Conservation (phyloP, 768 basidiomycete species). For the Podaxis sp. region DNA sequence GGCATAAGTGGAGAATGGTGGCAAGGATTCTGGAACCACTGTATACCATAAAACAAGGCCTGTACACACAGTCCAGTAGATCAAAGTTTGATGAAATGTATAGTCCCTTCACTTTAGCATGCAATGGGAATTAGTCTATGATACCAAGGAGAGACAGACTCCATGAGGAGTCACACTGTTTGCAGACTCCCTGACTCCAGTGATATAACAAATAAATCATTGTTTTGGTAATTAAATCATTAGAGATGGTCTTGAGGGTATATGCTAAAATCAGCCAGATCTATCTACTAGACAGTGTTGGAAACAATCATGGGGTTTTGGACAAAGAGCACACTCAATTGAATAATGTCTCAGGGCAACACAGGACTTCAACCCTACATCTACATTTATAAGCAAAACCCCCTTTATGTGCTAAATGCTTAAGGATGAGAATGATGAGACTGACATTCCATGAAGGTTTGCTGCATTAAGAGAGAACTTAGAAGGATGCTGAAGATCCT, state of each 20-base stretch:
- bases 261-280: slow-evolving; percentile 1
- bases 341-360: not conserved
- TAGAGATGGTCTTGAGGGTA: not conserved
- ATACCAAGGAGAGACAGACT: not conserved
- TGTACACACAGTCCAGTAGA: slow-evolving; percentile 2
- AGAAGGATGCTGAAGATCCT: not conserved
- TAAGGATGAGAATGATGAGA: not conserved
- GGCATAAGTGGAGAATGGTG: not conserved
- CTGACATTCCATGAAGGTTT: slow-evolving; percentile 1
- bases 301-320: not conserved
- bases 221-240: not conserved
- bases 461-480: not conserved
- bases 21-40: no score
- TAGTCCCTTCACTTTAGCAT: not conserved
- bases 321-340: not conserved
- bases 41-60: slow-evolving; percentile 2
- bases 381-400: not conserved
- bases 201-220: slow-evolving; percentile 3
- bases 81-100: not conserved
- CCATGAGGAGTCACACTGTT: not conserved
- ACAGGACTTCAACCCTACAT: not conserved
- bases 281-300: not conserved
- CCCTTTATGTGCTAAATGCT: no score
- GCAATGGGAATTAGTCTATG: not conserved
- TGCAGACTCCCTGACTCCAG: not conserved